phyloP scores from a whole-genome alignment of 176 grass and related monocot genomes.

The Urochloa ruziziensis region DNA sequence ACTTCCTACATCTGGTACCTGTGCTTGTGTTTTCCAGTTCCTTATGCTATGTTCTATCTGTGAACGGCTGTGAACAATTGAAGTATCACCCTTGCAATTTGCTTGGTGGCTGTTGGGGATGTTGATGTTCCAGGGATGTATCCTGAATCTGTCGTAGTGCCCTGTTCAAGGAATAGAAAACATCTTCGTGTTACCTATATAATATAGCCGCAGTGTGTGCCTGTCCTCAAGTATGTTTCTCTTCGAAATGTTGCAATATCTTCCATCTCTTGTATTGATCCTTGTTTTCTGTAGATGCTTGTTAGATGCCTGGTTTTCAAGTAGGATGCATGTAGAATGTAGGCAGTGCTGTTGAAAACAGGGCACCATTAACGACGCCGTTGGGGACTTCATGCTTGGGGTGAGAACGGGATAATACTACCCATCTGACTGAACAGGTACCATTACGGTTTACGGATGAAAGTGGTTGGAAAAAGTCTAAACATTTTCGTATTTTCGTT shows the following conservation, averaged over 20 bases:
- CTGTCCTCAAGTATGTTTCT: neutral
- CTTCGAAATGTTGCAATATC: neutral
- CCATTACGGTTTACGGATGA: no score
- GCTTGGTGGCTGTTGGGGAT: neutral
- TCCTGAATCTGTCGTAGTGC: slow-evolving; percentile 11
- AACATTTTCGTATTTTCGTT: no score
- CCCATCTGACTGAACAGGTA: no score
- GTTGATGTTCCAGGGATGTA: slow-evolving; percentile 24
- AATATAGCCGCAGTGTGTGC: neutral
- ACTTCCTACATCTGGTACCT: slow-evolving; percentile 4
- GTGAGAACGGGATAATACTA: no score
- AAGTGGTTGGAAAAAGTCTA: no score
- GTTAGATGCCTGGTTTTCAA: no score
- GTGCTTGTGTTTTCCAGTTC: neutral
- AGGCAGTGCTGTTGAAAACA: no score
- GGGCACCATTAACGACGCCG: no score
- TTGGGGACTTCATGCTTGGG: no score
- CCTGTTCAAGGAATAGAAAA: neutral
- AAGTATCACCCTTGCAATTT: slow-evolving; percentile 18
- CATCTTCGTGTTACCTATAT: slow-evolving; percentile 13
- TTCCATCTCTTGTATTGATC: no score
- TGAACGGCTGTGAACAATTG: slow-evolving; percentile 3
- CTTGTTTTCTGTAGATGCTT: no score
- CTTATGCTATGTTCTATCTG: slow-evolving; percentile 8
- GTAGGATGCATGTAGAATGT: no score